Evolutionary conservation across 2,329 filamentous ascomycete genomes (phyloP).

Genomic region (Grosmannia penicillata): DNA sequence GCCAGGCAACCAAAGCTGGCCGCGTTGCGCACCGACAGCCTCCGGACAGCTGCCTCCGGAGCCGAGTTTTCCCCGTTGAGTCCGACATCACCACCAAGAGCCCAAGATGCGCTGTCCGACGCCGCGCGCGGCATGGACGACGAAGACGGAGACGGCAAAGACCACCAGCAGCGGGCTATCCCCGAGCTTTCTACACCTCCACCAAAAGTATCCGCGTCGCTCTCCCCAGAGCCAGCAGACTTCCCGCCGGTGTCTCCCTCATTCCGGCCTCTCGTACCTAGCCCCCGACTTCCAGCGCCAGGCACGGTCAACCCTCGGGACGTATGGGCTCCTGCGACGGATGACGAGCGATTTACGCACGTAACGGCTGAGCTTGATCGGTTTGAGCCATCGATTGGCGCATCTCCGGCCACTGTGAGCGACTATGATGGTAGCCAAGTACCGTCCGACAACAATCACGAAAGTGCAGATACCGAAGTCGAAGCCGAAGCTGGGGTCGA

Average conservation of each 20-base stretch:
- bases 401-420: neutral
- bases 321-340: conserved; percentile 30
- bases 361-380: conserved; percentile 20
- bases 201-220: neutral
- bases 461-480: no score
- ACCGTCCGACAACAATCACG: no score
- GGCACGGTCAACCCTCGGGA: conserved; percentile 40
- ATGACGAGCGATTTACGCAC: conserved; percentile 18
- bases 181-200: neutral
- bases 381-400: conserved; percentile 13
- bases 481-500: no score
- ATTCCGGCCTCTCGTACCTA: conserved; percentile 8
- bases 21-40: conserved; percentile 5
- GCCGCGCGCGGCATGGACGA: neutral
- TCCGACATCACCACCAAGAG: conserved; percentile 9
- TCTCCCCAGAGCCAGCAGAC: conserved; percentile 9
- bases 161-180: neutral
- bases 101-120: neutral
- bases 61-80: conserved; percentile 11
- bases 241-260: conserved; percentile 9
- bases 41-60: neutral
- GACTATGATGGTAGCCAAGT: neutral
- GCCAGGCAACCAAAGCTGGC: conserved; percentile 1
- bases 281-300: conserved; percentile 20
- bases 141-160: neutral